Evolutionary conservation across 345 rosid species (phyloP), one percentile per base, ranked within the genome.

Genomic region (Eucalyptus rudis): DNA sequence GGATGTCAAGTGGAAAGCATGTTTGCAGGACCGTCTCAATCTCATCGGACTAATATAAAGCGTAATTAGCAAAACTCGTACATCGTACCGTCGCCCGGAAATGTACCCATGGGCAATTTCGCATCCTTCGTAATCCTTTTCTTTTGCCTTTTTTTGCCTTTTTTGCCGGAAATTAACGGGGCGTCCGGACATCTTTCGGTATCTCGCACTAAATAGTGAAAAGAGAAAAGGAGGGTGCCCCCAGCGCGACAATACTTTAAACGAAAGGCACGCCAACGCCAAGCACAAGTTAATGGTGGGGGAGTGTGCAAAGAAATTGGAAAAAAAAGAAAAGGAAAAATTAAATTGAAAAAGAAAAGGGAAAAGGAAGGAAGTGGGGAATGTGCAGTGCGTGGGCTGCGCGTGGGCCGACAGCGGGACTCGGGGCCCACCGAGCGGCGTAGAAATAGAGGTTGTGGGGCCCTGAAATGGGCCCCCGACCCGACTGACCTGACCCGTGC

Each of bases 331-430:
- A 17, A 68, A 17, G 0, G 3, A 9, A 16, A 8, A 31, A 13
- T 7, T 14, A 64, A 64, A 1, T 7, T 29, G 0, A 0, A 50
- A 80, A 88, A 40, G 93, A 91, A 83, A 92, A 90, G 90, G 88
- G 81, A 92, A 76, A 25, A 87, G 88, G 90, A 91, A 56, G 62
- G 91, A 87, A 91, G 89, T 88, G 91, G 88, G 88, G 50, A 49
- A n/a, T 52, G 71, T n/a, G 80, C 86, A 88, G 86, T 88, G 66
- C 64, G 86, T 85, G 89, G 86, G 86, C 86, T 88, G 62, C 87
- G 93, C 93, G 94, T 91, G 94, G 92, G 93, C 93, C 93, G 94
- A 93, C 95, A 91, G 79, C 44, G 0, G 20, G 80, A n/a, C 54
- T 33, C 7, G 87, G 94, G 93, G 76, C 92, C 96, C 91, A 87